Percentiles rank a stretch among this genome's conserved stretches.
phyloP scores from a whole-genome alignment of 495 filamentous ascomycete species.

The Penicillium lividum region DNA sequence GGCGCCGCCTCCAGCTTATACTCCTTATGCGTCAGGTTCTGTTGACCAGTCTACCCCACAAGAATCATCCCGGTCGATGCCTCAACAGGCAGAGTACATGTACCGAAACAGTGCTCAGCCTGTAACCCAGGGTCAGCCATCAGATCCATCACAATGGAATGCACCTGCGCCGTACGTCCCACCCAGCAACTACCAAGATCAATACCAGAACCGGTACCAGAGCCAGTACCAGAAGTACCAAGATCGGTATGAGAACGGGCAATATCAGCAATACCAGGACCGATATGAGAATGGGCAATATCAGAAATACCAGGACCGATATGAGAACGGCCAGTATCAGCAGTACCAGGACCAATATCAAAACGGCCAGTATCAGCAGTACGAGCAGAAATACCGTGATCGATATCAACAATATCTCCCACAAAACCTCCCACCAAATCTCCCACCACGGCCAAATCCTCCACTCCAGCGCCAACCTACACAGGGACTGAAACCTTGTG shows the following conservation, averaged over 20 bases:
- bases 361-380: not conserved
- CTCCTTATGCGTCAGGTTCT: not conserved
- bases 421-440: not conserved
- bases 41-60: not conserved
- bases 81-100: not conserved
- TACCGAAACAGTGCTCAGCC: not conserved
- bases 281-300: not conserved
- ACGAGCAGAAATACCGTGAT: not conserved
- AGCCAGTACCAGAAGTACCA: not conserved
- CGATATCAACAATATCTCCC: not conserved
- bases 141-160: not conserved
- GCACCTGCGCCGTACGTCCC: not conserved
- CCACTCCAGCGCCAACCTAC: not conserved
- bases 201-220: not conserved
- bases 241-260: not conserved
- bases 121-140: not conserved
- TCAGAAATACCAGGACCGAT: not conserved
- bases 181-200: not conserved
- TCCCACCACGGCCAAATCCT: not conserved
- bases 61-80: not conserved
- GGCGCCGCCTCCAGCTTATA: not conserved
- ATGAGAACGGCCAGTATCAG: not conserved
- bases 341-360: not conserved
- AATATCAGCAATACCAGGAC: not conserved
- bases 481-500: conserved; percentile 6